phyloP scores from a whole-genome alignment of 805 yeast species.

The Priceomyces fermenticarens region DNA sequence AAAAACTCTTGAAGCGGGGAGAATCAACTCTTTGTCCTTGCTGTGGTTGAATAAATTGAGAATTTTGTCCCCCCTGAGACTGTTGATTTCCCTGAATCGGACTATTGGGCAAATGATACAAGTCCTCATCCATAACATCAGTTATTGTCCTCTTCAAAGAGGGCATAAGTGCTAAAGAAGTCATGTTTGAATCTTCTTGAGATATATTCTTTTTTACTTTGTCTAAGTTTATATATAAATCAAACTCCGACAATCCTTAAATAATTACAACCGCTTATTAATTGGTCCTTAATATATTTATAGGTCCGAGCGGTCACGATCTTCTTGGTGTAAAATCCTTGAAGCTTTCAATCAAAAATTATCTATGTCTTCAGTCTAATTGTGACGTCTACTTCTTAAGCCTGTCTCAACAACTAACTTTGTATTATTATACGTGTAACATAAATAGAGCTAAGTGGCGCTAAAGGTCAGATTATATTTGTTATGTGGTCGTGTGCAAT shows the following conservation, averaged over 20 bases:
- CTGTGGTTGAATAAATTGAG: conserved; percentile 3
- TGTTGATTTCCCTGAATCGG: conserved; percentile 10
- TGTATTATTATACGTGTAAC: neutral
- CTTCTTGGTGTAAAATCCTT: too few species aligned
- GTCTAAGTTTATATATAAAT: neutral
- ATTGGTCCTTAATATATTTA: neutral
- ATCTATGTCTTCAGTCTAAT: too few species aligned
- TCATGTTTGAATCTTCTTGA: conserved; percentile 25
- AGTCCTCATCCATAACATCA: conserved; percentile 60
- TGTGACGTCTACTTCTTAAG: too few species aligned
- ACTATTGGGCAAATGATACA: conserved; percentile 40
- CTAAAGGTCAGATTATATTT: conserved; percentile 1
- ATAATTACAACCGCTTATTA: conserved; percentile 1
- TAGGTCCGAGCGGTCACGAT: too few species aligned
- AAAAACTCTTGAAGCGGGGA: conserved; percentile 6
- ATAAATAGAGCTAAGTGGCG: neutral
- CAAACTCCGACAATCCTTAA: neutral
- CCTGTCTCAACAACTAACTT: too few species aligned
- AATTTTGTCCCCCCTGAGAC: conserved; percentile 1
- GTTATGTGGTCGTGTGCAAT: conserved; percentile 1
- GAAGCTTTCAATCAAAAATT: too few species aligned
- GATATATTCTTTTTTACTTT: neutral
- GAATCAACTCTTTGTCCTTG: conserved; percentile 7
- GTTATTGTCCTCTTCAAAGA: conserved; percentile 50
- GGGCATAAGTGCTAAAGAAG: conserved; percentile 51